Conservation (phyloP, 2,329 filamentous ascomycete genomes). For the Epicoccum sorghinum region DNA sequence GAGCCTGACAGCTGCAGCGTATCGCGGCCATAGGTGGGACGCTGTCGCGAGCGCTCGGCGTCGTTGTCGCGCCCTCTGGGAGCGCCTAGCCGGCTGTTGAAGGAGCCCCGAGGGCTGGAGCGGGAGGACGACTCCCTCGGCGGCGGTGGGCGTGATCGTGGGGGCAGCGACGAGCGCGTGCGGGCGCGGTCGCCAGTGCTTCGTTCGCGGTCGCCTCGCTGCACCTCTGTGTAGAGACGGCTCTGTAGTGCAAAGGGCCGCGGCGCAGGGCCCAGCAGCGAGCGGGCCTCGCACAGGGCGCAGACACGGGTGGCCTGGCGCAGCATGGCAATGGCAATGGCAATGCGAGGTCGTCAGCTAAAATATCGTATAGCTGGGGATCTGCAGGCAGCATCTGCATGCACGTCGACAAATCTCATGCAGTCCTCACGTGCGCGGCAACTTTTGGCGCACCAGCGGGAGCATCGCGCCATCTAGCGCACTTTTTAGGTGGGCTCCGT, state of each 20-base stretch:
- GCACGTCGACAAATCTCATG: not conserved
- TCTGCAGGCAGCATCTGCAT: not conserved
- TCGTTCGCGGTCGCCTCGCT: constrained; percentile 16
- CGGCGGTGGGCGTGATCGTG: constrained; percentile 16
- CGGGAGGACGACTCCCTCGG: constrained; percentile 4
- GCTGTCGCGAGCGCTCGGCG: constrained; percentile 12
- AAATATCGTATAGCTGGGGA: too few species aligned
- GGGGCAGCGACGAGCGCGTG: constrained; percentile 2
- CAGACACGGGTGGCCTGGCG: constrained; percentile 43
- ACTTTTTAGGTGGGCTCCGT: too few species aligned
- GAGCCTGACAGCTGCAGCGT: constrained; percentile 57
- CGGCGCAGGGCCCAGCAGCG: constrained; percentile 24
- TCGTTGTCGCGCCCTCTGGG: constrained; percentile 1
- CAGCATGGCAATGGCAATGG: constrained; percentile 28
- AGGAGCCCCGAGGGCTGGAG: not conserved
- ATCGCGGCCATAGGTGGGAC: constrained; percentile 32
- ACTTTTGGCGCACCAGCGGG: constrained; percentile 9
- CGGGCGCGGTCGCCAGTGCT: constrained; percentile 1
- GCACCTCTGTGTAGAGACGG: constrained; percentile 46
- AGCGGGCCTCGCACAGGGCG: constrained; percentile 52
- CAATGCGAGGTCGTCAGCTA: too few species aligned
- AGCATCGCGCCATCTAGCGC: not conserved
- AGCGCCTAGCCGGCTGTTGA: constrained; percentile 10
- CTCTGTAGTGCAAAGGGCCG: constrained; percentile 40
- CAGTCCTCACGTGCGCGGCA: constrained; percentile 9